phyloP scores from a whole-genome alignment of 306 rosid genomes.

The Ochetophila trinervis region DNA sequence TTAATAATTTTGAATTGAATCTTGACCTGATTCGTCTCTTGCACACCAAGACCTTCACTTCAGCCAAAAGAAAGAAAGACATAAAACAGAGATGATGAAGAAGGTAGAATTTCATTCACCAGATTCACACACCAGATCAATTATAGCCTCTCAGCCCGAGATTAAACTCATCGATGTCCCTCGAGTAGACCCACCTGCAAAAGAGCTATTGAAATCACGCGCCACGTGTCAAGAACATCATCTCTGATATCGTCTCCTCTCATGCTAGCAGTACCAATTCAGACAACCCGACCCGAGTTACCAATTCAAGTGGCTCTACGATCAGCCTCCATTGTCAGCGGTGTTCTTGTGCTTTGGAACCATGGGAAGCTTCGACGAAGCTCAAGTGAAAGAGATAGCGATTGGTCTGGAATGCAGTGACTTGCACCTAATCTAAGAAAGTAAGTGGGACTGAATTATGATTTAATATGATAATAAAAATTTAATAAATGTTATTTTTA shows the following conservation, averaged over 20 bases:
- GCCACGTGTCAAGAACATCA: conserved; percentile 18
- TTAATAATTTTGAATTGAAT: no score
- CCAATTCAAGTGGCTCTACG: conserved; percentile 59
- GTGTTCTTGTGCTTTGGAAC: conserved; percentile 70
- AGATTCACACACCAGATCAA: conserved; percentile 33
- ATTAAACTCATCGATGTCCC: conserved; percentile 45
- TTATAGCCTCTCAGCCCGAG: conserved; percentile 29
- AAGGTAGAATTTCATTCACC: conserved; percentile 34
- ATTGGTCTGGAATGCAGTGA: conserved; percentile 43
- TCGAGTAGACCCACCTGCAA: conserved; percentile 32
- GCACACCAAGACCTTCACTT: neutral
- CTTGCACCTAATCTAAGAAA: no score
- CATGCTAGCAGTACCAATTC: conserved; percentile 3
- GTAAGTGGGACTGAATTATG: no score
- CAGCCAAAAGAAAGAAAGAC: no score
- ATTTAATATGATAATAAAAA: no score
- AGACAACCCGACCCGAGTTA: conserved; percentile 20
- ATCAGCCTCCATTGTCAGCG: conserved; percentile 40
- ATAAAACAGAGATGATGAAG: neutral
- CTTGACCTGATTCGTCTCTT: no score
- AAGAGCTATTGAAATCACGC: conserved; percentile 19
- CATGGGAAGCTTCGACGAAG: conserved; percentile 45
- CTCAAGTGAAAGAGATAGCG: conserved; percentile 57
- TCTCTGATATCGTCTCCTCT: conserved; percentile 15
- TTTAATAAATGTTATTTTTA: no score